A percentile compares a stretch with the other conserved stretches of the same genome.
phyloP scores from a whole-genome alignment of 2,329 filamentous ascomycete species.

The Nannizziopsis barbatae region DNA sequence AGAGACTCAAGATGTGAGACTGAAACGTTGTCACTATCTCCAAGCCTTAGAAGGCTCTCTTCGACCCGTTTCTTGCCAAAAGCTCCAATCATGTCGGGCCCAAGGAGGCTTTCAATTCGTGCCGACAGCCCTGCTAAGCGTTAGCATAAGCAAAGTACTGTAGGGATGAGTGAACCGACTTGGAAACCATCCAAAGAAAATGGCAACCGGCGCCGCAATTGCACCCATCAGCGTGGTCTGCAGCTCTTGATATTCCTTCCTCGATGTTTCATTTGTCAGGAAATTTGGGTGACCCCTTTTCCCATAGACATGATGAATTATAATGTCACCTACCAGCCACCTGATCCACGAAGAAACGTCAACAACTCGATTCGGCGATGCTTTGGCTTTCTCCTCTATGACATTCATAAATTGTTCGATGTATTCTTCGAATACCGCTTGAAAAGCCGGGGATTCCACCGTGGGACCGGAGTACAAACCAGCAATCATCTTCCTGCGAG shows the following conservation, averaged over 20 bases:
- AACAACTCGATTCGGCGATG: conserved; percentile 9
- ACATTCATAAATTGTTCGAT: conserved; percentile 13
- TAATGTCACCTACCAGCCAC: conserved; percentile 16
- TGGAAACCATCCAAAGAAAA: conserved; percentile 13
- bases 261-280: conserved; percentile 13
- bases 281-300: conserved; percentile 9
- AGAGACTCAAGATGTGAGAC: conserved; percentile 15
- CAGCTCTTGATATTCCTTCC: conserved; percentile 10
- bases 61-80: conserved; percentile 14
- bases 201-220: background rate
- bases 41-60: conserved; percentile 2
- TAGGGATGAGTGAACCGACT: conserved; percentile 8
- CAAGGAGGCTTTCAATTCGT: background rate
- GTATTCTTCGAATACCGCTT: conserved; percentile 10
- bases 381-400: conserved; percentile 10
- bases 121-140: background rate
- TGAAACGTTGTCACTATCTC: background rate
- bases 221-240: conserved; percentile 1
- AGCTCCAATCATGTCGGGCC: conserved; percentile 4
- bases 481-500: conserved; percentile 13
- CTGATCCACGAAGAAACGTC: conserved; percentile 14
- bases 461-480: conserved; percentile 13
- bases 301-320: conserved; percentile 14
- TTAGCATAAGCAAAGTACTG: background rate
- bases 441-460: conserved; percentile 10